Evolutionary conservation across 2,329 filamentous ascomycete genomes (phyloP).

Genomic region (Bretziella fagacearum): DNA sequence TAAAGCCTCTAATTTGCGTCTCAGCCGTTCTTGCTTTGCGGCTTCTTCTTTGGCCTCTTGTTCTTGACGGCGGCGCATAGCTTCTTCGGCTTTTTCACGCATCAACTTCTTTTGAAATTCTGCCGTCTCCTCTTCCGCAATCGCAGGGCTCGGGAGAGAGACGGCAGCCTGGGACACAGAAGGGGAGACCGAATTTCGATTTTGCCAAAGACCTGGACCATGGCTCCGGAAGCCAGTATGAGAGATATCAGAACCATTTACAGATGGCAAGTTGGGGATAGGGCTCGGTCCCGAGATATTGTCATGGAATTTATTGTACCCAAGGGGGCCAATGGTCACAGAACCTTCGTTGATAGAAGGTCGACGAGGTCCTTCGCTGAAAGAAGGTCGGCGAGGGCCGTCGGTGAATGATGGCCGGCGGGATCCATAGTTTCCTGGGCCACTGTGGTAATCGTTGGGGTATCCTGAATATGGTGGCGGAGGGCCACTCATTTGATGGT

Average conservation of each 20-base stretch:
- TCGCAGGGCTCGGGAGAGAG: neutral
- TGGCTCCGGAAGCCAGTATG: neutral
- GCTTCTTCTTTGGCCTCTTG: conserved; percentile 57
- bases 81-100: conserved; percentile 51
- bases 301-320: neutral
- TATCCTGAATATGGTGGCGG: conserved; percentile 2
- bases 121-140: conserved; percentile 33
- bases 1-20: conserved; percentile 53
- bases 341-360: neutral
- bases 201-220: neutral
- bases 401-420: conserved; percentile 1
- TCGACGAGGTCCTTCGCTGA: conserved; percentile 1
- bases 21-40: conserved; percentile 52
- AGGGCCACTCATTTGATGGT: conserved; percentile 6
- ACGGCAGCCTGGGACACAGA: neutral
- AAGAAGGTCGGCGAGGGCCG: neutral
- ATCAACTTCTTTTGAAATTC: conserved; percentile 55
- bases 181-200: neutral
- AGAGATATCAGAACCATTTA: neutral
- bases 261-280: neutral
- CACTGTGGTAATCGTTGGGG: conserved; percentile 1
- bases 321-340: neutral
- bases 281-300: neutral
- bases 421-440: neutral
- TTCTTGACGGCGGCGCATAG: conserved; percentile 49